Evolutionary conservation across 1,139 yeast species (phyloP).

Genomic region (Sporopachydermia cereana): DNA sequence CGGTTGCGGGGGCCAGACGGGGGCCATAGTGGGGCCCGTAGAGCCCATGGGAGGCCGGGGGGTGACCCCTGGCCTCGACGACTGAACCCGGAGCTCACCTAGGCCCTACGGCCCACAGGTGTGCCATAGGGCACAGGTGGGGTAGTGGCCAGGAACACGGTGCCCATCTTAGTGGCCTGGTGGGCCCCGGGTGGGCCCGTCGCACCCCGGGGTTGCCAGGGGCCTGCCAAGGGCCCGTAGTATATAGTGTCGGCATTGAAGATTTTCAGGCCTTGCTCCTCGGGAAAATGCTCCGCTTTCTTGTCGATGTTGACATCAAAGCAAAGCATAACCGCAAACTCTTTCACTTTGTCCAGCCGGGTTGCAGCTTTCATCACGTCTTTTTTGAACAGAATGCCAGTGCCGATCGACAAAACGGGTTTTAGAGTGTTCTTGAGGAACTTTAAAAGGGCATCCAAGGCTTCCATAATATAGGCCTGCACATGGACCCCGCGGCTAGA

Average conservation of each 20-base stretch:
- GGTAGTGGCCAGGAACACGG: no score
- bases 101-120: no score
- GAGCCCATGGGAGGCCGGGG: no score
- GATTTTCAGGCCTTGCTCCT: slow-evolving; percentile 80
- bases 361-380: slow-evolving; percentile 97
- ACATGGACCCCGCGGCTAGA: slow-evolving; percentile 96
- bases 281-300: slow-evolving; percentile 97
- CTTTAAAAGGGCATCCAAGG: slow-evolving; percentile 90
- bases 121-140: no score
- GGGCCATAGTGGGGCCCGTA: no score
- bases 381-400: slow-evolving; percentile 96
- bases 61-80: no score
- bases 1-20: no score
- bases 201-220: no score
- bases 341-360: slow-evolving; percentile 94
- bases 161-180: no score
- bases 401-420: slow-evolving; percentile 96
- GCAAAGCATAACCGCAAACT: slow-evolving; percentile 92
- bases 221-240: no score
- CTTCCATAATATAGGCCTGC: slow-evolving; percentile 97
- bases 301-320: slow-evolving; percentile 95
- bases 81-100: no score
- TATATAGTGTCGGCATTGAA: slow-evolving; percentile 94
- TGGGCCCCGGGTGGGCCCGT: no score
- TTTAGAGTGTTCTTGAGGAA: slow-evolving; percentile 97